Evolutionary conservation across 768 basidiomycete genomes (phyloP).

Genomic region (Pisolithus marmoratus): DNA sequence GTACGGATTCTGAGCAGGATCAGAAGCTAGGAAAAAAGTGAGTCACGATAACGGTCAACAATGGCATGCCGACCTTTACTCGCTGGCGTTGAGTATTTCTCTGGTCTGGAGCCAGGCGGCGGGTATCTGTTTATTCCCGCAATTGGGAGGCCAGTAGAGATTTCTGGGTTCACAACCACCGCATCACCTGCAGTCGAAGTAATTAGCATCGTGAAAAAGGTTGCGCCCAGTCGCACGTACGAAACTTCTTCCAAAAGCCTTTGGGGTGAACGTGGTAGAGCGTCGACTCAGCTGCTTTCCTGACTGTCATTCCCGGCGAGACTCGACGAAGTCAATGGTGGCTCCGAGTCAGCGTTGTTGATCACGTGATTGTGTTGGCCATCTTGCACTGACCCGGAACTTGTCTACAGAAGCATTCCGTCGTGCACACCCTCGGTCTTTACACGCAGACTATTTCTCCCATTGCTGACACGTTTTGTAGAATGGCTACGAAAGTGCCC

Average conservation of each 20-base stretch:
- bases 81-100: constrained; percentile 81
- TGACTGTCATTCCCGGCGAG: constrained; percentile 54
- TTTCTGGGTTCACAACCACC: constrained; percentile 81
- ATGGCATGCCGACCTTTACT: constrained; percentile 58
- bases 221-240: constrained; percentile 39
- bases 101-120: constrained; percentile 82
- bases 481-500: no score
- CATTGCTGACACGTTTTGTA: no score
- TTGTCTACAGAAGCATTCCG: no score
- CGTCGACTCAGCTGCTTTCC: constrained; percentile 81
- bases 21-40: constrained; percentile 53
- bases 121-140: constrained; percentile 71
- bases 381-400: background rate
- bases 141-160: constrained; percentile 85
- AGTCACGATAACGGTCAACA: constrained; percentile 1
- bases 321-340: background rate
- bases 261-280: constrained; percentile 85
- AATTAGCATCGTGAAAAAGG: constrained; percentile 1
- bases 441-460: no score
- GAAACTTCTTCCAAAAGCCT: constrained; percentile 97
- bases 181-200: constrained; percentile 58
- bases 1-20: constrained; percentile 86
- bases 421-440: no score
- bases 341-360: background rate
- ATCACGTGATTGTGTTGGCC: background rate